phyloP scores from a whole-genome alignment of 345 rosid species.

The Citrus mangshanensis region DNA sequence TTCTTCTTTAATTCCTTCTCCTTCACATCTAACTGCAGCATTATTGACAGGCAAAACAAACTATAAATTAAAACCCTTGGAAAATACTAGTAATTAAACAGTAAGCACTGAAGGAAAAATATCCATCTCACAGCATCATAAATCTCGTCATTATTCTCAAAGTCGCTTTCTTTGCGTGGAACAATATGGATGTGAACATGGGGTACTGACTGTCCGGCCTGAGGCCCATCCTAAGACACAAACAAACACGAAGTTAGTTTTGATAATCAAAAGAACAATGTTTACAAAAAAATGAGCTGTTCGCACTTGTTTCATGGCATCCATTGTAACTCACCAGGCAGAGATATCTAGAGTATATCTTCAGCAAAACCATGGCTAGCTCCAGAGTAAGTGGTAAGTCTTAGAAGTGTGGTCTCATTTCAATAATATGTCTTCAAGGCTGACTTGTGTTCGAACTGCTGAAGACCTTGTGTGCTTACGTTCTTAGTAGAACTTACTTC shows the following conservation, averaged over 20 bases:
- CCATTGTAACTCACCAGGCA: no score
- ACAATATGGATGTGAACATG: slow-evolving; percentile 91
- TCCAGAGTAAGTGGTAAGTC: no score
- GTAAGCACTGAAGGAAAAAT: not conserved
- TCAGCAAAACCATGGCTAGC: no score
- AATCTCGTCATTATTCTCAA: slow-evolving; percentile 86
- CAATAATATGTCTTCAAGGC: no score
- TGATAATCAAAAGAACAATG: not conserved
- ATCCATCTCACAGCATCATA: slow-evolving; percentile 68
- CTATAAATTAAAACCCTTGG: not conserved
- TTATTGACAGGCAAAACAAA: not conserved
- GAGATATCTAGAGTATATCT: no score
- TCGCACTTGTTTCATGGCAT: no score
- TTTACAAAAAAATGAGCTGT: no score
- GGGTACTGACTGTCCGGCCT: slow-evolving; percentile 94
- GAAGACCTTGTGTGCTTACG: no score
- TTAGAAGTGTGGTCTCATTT: no score
- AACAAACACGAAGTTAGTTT: not conserved
- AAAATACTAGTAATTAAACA: not conserved
- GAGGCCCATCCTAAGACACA: slow-evolving; percentile 78
- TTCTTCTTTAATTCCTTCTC: slow-evolving; percentile 69
- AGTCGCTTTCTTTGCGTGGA: slow-evolving; percentile 80
- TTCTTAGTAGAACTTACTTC: no score
- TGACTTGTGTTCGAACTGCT: no score
- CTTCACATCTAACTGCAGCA: slow-evolving; percentile 57